phyloP scores from a whole-genome alignment of 805 yeast species.

The Sugiyamaella smithiae region DNA sequence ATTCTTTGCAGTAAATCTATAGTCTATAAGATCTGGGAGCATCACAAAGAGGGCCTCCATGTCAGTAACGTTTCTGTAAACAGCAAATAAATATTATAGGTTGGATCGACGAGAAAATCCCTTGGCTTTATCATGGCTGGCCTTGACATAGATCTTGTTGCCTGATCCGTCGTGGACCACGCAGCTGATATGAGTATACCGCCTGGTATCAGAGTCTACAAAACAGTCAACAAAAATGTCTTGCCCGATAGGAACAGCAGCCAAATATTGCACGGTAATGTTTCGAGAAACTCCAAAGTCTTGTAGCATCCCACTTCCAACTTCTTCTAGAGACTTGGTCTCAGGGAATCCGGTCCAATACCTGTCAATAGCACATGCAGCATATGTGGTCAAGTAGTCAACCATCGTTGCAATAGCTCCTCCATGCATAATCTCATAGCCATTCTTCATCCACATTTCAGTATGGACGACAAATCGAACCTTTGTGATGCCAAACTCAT shows the following conservation, averaged over 20 bases:
- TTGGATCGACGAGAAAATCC: too few species aligned
- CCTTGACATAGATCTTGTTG: constrained; percentile 23
- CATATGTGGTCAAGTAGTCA: constrained; percentile 26
- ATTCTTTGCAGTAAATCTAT: too few species aligned
- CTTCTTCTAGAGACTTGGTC: constrained; percentile 17
- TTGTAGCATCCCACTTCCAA: constrained; percentile 13
- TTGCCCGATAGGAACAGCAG: constrained; percentile 29
- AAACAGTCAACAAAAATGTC: constrained; percentile 24
- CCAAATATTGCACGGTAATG: constrained; percentile 29
- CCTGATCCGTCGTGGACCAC: constrained; percentile 24
- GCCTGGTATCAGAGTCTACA: constrained; percentile 27
- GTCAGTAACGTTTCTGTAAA: too few species aligned
- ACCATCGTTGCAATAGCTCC: constrained; percentile 34
- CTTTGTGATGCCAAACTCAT: constrained; percentile 16
- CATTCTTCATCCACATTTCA: constrained; percentile 23
- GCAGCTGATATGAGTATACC: constrained; percentile 26
- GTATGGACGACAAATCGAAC: constrained; percentile 27
- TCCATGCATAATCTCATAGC: constrained; percentile 32
- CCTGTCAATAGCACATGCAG: constrained; percentile 25
- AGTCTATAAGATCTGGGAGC: too few species aligned
- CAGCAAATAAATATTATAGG: too few species aligned
- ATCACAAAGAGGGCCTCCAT: too few species aligned
- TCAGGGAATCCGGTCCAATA: constrained; percentile 24
- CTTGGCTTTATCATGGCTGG: constrained; percentile 34
- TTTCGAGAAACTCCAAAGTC: constrained; percentile 31